Conservation (phyloP, 1,284 basidiomycete genomes). For the Puccinia horiana region DNA sequence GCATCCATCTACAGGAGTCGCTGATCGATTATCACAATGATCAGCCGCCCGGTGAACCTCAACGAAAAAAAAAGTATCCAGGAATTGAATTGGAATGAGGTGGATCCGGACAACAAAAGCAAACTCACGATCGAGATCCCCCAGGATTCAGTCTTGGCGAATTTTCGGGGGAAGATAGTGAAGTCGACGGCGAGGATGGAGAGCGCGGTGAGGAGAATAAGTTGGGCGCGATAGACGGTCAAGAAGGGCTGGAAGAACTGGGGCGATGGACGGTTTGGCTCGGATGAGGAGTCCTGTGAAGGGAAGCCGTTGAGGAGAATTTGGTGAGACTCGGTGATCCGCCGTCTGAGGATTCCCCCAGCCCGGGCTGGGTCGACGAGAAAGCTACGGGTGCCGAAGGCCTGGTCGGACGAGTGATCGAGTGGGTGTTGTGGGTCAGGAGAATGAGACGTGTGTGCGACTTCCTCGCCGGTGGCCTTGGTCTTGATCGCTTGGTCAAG, state of each 20-base stretch:
- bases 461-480: not conserved
- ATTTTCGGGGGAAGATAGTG: constrained; percentile 77
- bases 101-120: not conserved
- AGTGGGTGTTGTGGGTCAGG: not conserved
- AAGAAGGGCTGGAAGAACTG: constrained; percentile 64
- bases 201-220: constrained; percentile 89
- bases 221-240: constrained; percentile 86
- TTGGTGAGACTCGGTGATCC: not conserved
- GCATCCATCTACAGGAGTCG: constrained; percentile 79
- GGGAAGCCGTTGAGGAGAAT: not conserved
- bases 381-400: not conserved
- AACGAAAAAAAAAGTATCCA: not conserved
- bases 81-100: not conserved
- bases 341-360: not conserved
- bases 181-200: constrained; percentile 97
- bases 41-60: no score
- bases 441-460: no score
- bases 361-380: not conserved
- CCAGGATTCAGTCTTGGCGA: constrained; percentile 92
- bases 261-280: no score
- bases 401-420: not conserved
- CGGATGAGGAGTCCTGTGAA: not conserved
- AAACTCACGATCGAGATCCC: constrained; percentile 80
- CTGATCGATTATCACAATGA: not conserved
- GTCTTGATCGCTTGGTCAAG: not conserved